Base-by-base conservation (phyloP, 164 flowering plant species). In the Akebia trifoliata region DNA sequence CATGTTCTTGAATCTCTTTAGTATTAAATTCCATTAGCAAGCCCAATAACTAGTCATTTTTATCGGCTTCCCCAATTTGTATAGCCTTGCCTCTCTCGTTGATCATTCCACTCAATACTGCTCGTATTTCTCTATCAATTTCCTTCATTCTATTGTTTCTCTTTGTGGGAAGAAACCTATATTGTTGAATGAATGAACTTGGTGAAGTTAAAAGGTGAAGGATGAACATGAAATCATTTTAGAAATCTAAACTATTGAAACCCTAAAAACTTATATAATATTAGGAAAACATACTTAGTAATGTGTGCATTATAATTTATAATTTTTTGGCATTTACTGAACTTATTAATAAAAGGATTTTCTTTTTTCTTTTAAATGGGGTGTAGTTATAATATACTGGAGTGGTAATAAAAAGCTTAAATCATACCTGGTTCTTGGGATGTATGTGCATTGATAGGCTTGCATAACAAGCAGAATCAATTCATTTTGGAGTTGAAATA, bases 401-500 rank as follows among this genome's bases (percentile, higher is more conserved):
- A n/a, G n/a, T n/a, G n/a, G n/a, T n/a, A n/a, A n/a, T n/a, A n/a
- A n/a, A n/a, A n/a, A n/a, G n/a, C n/a, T n/a, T n/a, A n/a, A n/a
- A n/a, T n/a, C n/a, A n/a, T 55, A 63, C 67, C 47, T 48, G 10
- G 47, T 35, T 7, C 67, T 61, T 1, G 63, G 69, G 25, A 65
- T 35, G 25, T 29, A 58, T 3, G 25, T 3, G 10, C 6, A 50
- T n/a, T 10, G 32, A 43, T 11, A 6, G 14, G 39, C 46, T 34
- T 51, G 37, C 20, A 20, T 1, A 11, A 43, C 21, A 45, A 67
- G 67, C 20, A 44, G 35, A 17, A 38, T 36, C 22, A 47, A 72
- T 59, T 78, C 77, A 10, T 48, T 54, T 26, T 67, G 75, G 31
- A 69, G 68, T 49, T 71, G 63, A 49, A 76, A 78, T 24, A 74